These are phyloP conservation scores for Mercurialis annua DNA, from an alignment of 345 rosid genomes.

Conservation along the genomic window DNA sequence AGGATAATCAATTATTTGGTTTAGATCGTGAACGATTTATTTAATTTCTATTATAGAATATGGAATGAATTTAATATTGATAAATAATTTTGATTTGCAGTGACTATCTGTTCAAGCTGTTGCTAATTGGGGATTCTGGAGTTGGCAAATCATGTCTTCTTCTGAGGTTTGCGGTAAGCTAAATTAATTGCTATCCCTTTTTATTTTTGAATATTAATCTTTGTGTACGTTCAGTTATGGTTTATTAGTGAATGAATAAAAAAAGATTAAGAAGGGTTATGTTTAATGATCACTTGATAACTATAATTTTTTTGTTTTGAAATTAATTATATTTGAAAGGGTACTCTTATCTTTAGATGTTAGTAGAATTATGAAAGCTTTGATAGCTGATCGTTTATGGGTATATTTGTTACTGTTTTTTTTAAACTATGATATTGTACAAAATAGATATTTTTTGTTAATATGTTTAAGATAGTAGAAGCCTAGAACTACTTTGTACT, in stretches of 20 bases:
- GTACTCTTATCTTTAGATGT: no score
- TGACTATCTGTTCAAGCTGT: conserved; percentile 23
- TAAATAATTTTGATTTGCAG: not conserved
- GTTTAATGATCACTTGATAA: no score
- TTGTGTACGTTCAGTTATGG: not conserved
- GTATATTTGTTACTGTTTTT: no score
- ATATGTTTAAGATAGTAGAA: no score
- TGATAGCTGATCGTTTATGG: no score
- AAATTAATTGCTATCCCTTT: not conserved
- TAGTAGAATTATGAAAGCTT: no score
- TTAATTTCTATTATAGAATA: not conserved
- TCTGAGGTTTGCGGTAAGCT: conserved; percentile 25
- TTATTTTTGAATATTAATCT: not conserved
- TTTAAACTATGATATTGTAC: no score
- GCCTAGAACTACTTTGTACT: no score
- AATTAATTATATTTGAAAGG: no score
- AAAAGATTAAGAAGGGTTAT: not conserved
- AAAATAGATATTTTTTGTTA: no score
- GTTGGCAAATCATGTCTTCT: conserved; percentile 32
- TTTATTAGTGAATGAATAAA: not conserved
- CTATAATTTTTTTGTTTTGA: no score
- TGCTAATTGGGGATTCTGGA: conserved; percentile 26
- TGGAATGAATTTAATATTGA: no score
- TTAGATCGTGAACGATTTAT: not conserved
- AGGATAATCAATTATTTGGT: not conserved